Evolutionary conservation across 2,329 filamentous ascomycete species (phyloP), one percentile per base, ranked within the genome.

Genomic region (Colletotrichum sp.): DNA sequence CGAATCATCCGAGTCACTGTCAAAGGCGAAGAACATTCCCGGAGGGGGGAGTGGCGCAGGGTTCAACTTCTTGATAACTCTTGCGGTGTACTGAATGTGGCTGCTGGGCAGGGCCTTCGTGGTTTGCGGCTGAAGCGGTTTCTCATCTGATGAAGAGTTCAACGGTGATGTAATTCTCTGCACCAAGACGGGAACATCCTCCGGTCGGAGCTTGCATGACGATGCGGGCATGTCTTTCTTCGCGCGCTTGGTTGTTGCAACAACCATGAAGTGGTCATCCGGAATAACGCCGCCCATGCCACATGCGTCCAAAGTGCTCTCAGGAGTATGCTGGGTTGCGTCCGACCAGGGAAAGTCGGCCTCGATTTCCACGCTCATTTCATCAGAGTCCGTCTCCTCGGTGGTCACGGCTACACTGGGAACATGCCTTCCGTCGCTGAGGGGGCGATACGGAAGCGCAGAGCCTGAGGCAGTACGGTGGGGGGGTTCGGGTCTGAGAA

Each of bases 211-310:
- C 13, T n/a, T 77, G 6, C 28, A 28, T 30, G 28, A 30, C 3
- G 28, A 3, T 24, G 64, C 16, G 2, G 21, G 49, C 21, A 34
- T 2, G 30, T 84, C 81, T 15, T 79, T 77, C 30, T 83, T 87
- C 0, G 86, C 82, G 18, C 89, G 85, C 55, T 83, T 86, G 0
- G 90, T 92, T 4, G 86, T 86, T 4, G 93, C 91, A 4, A 89
- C 85, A 1, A 93, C 84, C 55, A 89, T 86, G 75, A 94, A 93
- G 77, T 93, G 92, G 77, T 94, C 92, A n/a, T 93, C 91, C 0
- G 92, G 92, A 30, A 88, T 83, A 0, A 92, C 88, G 16, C 91
- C 91, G 8, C 90, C 91, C 0, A 94, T 81, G 1, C 92, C 92
- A 62, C 88, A 92, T 0, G 90, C 89, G 75, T 92, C 89, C 5